phyloP scores from a whole-genome alignment of 2,329 filamentous ascomycete species.

The Cyphellophora attinorum region DNA sequence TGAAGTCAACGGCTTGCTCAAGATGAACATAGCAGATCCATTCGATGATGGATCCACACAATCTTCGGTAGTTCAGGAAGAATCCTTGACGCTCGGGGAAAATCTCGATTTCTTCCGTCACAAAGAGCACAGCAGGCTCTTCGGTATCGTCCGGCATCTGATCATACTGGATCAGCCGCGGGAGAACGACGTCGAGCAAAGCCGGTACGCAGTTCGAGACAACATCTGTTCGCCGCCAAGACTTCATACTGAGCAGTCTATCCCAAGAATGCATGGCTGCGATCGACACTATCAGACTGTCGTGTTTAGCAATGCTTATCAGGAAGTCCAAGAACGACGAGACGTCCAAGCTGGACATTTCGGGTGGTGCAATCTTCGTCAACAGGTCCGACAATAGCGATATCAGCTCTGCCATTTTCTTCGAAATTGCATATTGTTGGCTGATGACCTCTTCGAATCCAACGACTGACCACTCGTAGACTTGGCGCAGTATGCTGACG shows the following conservation, averaged over 20 bases:
- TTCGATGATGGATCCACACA: conserved; percentile 81
- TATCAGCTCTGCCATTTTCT: conserved; percentile 88
- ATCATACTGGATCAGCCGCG: conserved; percentile 79
- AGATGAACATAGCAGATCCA: conserved; percentile 72
- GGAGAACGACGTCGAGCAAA: conserved; percentile 72
- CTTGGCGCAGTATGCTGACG: conserved; percentile 59
- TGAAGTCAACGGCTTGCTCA: conserved; percentile 76
- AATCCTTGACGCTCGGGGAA: conserved; percentile 90
- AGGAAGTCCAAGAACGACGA: conserved; percentile 71
- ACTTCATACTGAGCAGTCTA: conserved; percentile 62
- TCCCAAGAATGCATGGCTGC: conserved; percentile 87
- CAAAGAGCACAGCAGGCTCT: conserved; percentile 68
- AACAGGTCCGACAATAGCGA: conserved; percentile 78
- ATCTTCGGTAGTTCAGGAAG: conserved; percentile 87
- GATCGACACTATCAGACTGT: conserved; percentile 87
- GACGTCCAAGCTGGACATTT: conserved; percentile 59
- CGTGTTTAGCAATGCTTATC: conserved; percentile 67
- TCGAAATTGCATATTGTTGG: conserved; percentile 81
- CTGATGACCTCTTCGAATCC: conserved; percentile 79
- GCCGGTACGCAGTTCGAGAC: conserved; percentile 57
- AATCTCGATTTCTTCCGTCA: conserved; percentile 91
- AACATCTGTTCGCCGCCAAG: conserved; percentile 57
- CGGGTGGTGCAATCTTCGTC: conserved; percentile 61
- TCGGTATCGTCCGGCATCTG: conserved; percentile 71
- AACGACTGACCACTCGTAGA: conserved; percentile 72